These are phyloP conservation scores for Chenopodium formosanum DNA, from an alignment of 148 eudicot genomes.

Conservation along the genomic window DNA sequence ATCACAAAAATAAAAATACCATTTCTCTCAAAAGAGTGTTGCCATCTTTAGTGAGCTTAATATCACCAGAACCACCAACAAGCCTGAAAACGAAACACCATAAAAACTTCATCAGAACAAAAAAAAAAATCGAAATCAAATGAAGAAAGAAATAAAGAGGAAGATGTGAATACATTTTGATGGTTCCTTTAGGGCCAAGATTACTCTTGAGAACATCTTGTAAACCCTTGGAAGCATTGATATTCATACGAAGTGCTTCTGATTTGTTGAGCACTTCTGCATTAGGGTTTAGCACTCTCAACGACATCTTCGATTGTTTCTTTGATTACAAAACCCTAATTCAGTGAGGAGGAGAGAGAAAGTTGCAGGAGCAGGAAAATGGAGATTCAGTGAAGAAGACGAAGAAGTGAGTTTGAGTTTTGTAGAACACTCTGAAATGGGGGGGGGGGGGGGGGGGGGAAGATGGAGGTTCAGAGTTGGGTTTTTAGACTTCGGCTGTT, in stretches of 20 bases:
- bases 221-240: slow-evolving; percentile 92
- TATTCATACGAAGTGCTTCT: slow-evolving; percentile 91
- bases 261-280: slow-evolving; percentile 98
- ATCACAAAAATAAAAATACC: slow-evolving; percentile 35
- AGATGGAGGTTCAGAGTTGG: too few species aligned
- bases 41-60: slow-evolving; percentile 93
- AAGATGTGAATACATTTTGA: slow-evolving; percentile 54
- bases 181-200: slow-evolving; percentile 99
- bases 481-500: background rate
- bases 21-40: slow-evolving; percentile 89
- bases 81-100: slow-evolving; percentile 45
- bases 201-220: slow-evolving; percentile 90
- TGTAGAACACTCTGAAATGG: background rate
- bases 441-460: too few species aligned
- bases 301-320: slow-evolving; percentile 51
- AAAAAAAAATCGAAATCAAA: background rate
- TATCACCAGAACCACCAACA: slow-evolving; percentile 96
- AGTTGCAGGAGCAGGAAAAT: too few species aligned
- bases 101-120: background rate
- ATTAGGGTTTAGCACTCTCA: slow-evolving; percentile 75
- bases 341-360: background rate
- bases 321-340: background rate
- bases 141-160: background rate
- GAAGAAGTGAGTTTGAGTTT: background rate
- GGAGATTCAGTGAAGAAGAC: background rate